Conservation (phyloP, 2,329 filamentous ascomycete species). For the Penicillium sp. region DNA sequence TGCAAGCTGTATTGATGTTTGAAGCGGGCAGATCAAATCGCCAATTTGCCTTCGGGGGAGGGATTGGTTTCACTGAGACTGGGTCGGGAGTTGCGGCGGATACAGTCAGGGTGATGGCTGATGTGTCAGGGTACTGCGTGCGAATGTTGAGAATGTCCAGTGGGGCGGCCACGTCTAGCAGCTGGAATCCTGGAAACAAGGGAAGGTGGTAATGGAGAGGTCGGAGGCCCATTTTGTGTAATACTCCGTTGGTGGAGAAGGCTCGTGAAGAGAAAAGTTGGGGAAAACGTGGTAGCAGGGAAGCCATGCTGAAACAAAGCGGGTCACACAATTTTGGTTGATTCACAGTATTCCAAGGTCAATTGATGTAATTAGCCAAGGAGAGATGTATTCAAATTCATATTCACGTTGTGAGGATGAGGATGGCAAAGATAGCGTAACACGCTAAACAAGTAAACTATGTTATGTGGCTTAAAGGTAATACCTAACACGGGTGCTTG, state of each 20-base stretch:
- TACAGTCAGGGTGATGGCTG: conserved; percentile 4
- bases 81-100: conserved; percentile 5
- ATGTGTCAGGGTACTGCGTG: conserved; percentile 1
- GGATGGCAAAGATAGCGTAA: not conserved
- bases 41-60: conserved; percentile 1
- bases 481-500: not conserved
- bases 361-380: not conserved
- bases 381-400: not conserved
- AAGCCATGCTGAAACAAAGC: not conserved
- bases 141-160: conserved; percentile 10
- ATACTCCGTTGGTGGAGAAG: not conserved
- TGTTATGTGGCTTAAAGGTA: not conserved
- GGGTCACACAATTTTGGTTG: not conserved
- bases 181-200: conserved; percentile 7
- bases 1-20: not conserved
- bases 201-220: conserved; percentile 8
- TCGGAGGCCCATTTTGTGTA: conserved; percentile 1
- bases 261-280: not conserved
- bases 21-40: not conserved
- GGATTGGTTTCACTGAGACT: conserved; percentile 8
- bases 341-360: not conserved
- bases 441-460: not conserved
- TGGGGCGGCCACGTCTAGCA: conserved; percentile 3
- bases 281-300: not conserved
- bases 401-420: not conserved